Conservation (phyloP, 2,329 filamentous ascomycete genomes). For the Xylariaceae sp. region DNA sequence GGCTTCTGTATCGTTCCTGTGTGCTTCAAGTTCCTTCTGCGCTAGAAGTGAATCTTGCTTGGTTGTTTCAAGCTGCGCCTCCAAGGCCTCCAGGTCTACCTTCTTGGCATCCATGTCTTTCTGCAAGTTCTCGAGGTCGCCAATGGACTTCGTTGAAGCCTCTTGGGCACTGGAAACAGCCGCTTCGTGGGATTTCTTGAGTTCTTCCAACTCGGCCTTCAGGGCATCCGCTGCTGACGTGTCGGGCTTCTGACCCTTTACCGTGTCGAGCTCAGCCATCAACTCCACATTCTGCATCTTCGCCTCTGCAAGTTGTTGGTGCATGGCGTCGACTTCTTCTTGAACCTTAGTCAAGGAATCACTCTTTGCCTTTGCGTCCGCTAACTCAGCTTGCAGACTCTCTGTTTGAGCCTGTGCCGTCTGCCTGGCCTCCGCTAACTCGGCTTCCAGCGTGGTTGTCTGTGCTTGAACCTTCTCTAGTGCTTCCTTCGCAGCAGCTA, state of each 20-base stretch:
- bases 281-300: conserved; percentile 58
- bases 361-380: conserved; percentile 26
- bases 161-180: conserved; percentile 36
- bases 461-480: conserved; percentile 27
- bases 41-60: conserved; percentile 33
- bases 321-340: conserved; percentile 45
- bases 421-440: conserved; percentile 23
- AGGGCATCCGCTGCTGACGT: conserved; percentile 50
- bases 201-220: conserved; percentile 42
- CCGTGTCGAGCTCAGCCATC: conserved; percentile 57
- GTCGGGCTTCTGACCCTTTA: conserved; percentile 52
- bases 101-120: conserved; percentile 29
- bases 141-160: conserved; percentile 25
- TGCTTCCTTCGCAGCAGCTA: conserved; percentile 30
- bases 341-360: conserved; percentile 41
- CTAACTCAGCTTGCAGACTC: conserved; percentile 31
- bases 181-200: conserved; percentile 44
- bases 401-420: conserved; percentile 14
- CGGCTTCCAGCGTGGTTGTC: conserved; percentile 25
- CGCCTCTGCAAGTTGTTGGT: conserved; percentile 51
- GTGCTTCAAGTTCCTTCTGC: conserved; percentile 50
- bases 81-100: conserved; percentile 26
- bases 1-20: conserved; percentile 46
- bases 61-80: conserved; percentile 40
- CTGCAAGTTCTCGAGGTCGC: conserved; percentile 22